These are phyloP conservation scores for Phytophthora uliginosa DNA, from an alignment of 352 stramenopile species.

Conservation along the genomic window DNA sequence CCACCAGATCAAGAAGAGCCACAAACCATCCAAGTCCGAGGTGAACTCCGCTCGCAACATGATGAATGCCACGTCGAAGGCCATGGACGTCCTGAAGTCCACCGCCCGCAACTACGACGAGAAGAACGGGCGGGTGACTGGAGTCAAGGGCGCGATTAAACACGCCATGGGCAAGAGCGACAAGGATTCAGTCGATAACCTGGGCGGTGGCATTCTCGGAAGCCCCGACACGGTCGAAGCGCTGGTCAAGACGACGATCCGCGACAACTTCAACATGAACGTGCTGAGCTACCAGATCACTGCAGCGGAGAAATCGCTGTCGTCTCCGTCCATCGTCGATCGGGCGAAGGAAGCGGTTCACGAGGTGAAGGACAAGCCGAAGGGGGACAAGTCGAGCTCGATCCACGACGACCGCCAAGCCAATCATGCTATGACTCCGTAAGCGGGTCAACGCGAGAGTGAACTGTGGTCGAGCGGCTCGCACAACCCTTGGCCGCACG, in stretches of 20 bases:
- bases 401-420: background rate
- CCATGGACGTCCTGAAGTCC: constrained; percentile 23
- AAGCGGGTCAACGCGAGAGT: background rate
- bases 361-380: constrained; percentile 28
- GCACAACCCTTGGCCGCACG: too few relatives aligned
- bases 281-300: constrained; percentile 34
- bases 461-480: background rate
- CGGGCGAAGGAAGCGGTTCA: constrained; percentile 31
- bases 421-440: background rate
- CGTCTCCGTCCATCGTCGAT: constrained; percentile 11
- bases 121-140: constrained; percentile 14
- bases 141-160: constrained; percentile 29
- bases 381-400: constrained; percentile 14
- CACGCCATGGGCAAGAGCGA: constrained; percentile 11
- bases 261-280: constrained; percentile 30
- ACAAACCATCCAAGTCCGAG: constrained; percentile 22
- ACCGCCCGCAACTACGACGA: constrained; percentile 32
- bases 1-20: constrained; percentile 24
- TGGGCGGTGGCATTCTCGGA: constrained; percentile 1
- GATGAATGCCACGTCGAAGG: constrained; percentile 20
- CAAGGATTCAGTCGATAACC: constrained; percentile 3
- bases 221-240: constrained; percentile 28
- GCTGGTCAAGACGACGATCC: constrained; percentile 27
- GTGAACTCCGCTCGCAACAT: constrained; percentile 22
- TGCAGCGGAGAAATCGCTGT: constrained; percentile 23